Conservation (phyloP, 225 moss, liverwort and hornwort species). For the Ulota crispa region DNA sequence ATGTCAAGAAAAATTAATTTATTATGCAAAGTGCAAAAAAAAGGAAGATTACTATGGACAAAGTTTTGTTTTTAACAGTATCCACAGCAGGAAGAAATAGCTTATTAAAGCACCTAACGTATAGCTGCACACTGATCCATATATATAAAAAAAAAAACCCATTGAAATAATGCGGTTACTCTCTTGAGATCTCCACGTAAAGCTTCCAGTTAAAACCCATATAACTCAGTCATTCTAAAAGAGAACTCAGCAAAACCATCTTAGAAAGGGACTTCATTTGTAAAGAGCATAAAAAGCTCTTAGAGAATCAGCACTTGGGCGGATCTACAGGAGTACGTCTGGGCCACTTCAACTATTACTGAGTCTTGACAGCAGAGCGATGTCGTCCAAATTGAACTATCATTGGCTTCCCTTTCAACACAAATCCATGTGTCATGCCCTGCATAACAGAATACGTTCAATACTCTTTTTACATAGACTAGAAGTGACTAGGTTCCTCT, state of each 20-base stretch:
- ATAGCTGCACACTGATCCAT: not conserved
- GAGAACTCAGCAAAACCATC: not conserved
- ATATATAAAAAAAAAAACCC: not conserved
- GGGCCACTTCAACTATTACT: not conserved
- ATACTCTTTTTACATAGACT: conserved; percentile 12
- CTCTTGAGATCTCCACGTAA: not conserved
- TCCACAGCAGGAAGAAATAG: not conserved
- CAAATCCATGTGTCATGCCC: conserved; percentile 70
- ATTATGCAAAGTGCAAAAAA: not conserved
- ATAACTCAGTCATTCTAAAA: not conserved
- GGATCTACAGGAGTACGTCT: not conserved
- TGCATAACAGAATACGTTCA: conserved; percentile 31
- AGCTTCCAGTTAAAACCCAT: not conserved
- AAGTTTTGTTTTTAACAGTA: not conserved
- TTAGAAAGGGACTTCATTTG: not conserved
- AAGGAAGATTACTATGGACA: not conserved
- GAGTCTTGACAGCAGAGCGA: conserved; percentile 45
- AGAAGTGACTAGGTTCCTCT: not conserved
- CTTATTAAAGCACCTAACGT: not conserved
- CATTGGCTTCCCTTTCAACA: conserved; percentile 81
- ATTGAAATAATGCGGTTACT: not conserved
- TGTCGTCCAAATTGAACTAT: conserved; percentile 81
- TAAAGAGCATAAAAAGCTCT: not conserved
- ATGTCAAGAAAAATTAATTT: not conserved
- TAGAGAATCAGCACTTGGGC: not conserved